Percentiles rank a stretch among this genome's conserved stretches.
Conservation (phyloP, 306 rosid genomes). For the Prosopis cineraria region DNA sequence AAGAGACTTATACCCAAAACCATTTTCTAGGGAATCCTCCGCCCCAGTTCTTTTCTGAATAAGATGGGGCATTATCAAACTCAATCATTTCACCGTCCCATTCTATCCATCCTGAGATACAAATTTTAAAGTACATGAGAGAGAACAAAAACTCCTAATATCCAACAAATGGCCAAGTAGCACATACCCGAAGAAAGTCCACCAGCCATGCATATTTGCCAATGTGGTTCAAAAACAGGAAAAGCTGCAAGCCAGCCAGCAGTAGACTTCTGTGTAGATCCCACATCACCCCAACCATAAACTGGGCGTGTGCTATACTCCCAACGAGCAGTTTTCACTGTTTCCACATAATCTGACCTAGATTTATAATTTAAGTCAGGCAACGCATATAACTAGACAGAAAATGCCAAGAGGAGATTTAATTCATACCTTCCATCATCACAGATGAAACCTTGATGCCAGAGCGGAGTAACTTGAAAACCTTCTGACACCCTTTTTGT, state of each 20-base stretch:
- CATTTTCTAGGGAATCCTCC: constrained; percentile 96
- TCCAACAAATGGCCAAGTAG: constrained; percentile 29
- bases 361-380: constrained; percentile 34
- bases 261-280: constrained; percentile 77
- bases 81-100: constrained; percentile 94
- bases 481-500: constrained; percentile 72
- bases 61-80: constrained; percentile 87
- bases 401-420: constrained; percentile 14
- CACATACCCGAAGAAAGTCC: constrained; percentile 87
- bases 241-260: constrained; percentile 99
- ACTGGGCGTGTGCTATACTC: constrained; percentile 84
- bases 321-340: constrained; percentile 87
- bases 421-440: constrained; percentile 83
- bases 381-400: constrained; percentile 25
- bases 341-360: constrained; percentile 79
- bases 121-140: constrained; percentile 44
- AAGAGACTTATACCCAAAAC: constrained; percentile 80
- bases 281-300: constrained; percentile 96
- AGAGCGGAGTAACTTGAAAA: constrained; percentile 91
- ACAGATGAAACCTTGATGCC: constrained; percentile 87
- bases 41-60: constrained; percentile 97
- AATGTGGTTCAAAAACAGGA: constrained; percentile 97
- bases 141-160: constrained; percentile 14
- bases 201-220: constrained; percentile 94
- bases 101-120: constrained; percentile 96